phyloP scores from a whole-genome alignment of 1,139 yeast species.

The Kodamaea alishanica region DNA sequence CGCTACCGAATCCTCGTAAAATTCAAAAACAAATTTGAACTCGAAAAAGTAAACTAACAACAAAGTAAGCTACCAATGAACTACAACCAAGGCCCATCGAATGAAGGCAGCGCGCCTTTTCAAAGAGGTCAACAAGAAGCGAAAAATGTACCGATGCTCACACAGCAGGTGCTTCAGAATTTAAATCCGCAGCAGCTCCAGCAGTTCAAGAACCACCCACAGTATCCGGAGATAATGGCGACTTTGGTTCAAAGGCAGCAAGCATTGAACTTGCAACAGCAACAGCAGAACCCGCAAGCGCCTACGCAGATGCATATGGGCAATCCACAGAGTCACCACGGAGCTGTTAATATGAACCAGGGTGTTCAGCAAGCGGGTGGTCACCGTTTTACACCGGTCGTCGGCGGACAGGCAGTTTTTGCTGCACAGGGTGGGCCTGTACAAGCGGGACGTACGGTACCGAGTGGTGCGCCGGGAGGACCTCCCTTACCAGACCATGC shows the following conservation, averaged over 20 bases:
- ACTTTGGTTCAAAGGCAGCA: slow-evolving; percentile 39
- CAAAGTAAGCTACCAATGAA: slow-evolving; percentile 6
- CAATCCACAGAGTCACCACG: too few relatives aligned
- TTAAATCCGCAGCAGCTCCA: slow-evolving; percentile 46
- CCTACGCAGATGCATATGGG: too few relatives aligned
- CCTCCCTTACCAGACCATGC: background rate
- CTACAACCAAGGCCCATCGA: slow-evolving; percentile 8
- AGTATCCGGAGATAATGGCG: slow-evolving; percentile 39
- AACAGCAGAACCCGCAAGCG: slow-evolving; percentile 22
- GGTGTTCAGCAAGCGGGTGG: too few relatives aligned
- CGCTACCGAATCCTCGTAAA: too few relatives aligned
- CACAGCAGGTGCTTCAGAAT: slow-evolving; percentile 40
- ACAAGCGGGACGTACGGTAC: too few relatives aligned
- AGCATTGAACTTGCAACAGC: slow-evolving; percentile 33
- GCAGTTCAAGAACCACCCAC: slow-evolving; percentile 47
- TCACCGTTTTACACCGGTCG: too few relatives aligned
- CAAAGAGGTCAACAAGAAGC: slow-evolving; percentile 6
- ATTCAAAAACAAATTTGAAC: too few relatives aligned
- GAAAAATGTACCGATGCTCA: slow-evolving; percentile 27
- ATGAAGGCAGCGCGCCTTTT: slow-evolving; percentile 5
- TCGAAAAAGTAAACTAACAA: slow-evolving; percentile 5
- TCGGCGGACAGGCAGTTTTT: too few relatives aligned
- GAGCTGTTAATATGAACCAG: too few relatives aligned
- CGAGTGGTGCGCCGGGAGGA: too few relatives aligned
- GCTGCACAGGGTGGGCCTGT: too few relatives aligned